Base-by-base conservation (phyloP, 495 filamentous ascomycete genomes). In the Aspergillus heteromorphus region DNA sequence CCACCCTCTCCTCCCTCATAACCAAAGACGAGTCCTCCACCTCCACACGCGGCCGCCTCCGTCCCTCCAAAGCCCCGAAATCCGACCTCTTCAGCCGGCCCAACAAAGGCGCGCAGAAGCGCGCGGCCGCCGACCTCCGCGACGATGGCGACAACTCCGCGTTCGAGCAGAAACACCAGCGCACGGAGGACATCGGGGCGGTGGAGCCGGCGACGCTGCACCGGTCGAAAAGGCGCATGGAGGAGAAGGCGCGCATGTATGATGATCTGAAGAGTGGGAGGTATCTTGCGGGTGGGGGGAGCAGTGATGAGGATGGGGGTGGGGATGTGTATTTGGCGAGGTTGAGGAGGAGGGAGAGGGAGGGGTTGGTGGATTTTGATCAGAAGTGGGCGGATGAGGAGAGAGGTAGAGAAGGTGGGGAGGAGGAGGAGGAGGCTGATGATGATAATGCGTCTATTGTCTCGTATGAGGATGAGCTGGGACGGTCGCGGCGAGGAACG, bases 381-480 rank as follows among this genome's bases (percentile, higher is more conserved):
- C 76, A 83, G 40, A 98, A 97, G 70, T 96, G 92, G 90, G 89
- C 85, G 0, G 89, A 95, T 59, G 66, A 70, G 36, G 66, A 83
- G 41, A 68, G 69, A 10, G 73, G 74, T 11, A 63, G 65, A 13
- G 64, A 53, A 13, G 70, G 73, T 13, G 73, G 69, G 0, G 62
- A 62, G 19, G 60, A 30, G 9, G 59, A 48, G 2, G 68, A 70
- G 0, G 67, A 65, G 0, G 70, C 64, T 0, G 75, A 71, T 1
- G 71, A 75, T 34, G 73, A 73, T 1, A 75, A 75, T 41, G 79
- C 80, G 4, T 85, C 89, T 23, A 63, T 87, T 6, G 66, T 97
- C 6, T 90, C 95, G 47, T 95, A 87, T 67, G 80, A 84, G 48
- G 93, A 98, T 66, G 92, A 97, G 57, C 91, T 96, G 60, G 95